Base-by-base conservation (phyloP, 768 basidiomycete species). In the Strobilomyces dryophilus region DNA sequence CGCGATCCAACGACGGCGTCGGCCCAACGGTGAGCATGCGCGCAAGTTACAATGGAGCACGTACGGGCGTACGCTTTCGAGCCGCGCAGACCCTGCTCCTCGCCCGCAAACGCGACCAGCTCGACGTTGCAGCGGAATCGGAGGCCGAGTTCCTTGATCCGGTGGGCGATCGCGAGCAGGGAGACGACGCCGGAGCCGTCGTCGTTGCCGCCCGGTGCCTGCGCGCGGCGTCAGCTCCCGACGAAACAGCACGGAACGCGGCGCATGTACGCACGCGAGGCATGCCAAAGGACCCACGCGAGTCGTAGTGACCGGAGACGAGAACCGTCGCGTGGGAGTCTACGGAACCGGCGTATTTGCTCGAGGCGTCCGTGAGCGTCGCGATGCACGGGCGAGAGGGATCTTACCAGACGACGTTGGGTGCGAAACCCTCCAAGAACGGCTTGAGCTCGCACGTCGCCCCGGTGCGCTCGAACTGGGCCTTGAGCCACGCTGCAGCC, bases 281-380 rank as follows among this genome's bases (percentile, higher is more conserved):
- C 77, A 87, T 34, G 81, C 93, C 94, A 65, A 92, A 95, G 0
- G 88, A 88, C 17, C 93, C 93, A 35, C 93, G 85, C 42, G 88
- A 91, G 65, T 97, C 92, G 64, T 95, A 97, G 67, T 95, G 94
- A 2, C 85, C 90, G 52, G 86, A 86, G 47, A 95, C 73, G 45
- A 97, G 74, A 40, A 93, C 81, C 2, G 77, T 84, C 26, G 83
- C 83, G 35, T 84, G 73, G 41, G 72, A 4, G 41, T 64, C 61
- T 8, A 24, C 73, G n/a, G 73, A 70, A 8, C 81, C 68, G 3
- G 73, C 49, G 60, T 89, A 90, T 40, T 80, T 76, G 64, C 89
- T 47, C 37, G 5, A 20, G 31, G 18, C 7, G 45, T 29, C 7
- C 26, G 34, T 61, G 49, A 34, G 35, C 27, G 32, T 15, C 14